Percentiles rank a stretch among this genome's conserved stretches.
Conservation (phyloP, 768 basidiomycete species). For the Boletus fagicola region DNA sequence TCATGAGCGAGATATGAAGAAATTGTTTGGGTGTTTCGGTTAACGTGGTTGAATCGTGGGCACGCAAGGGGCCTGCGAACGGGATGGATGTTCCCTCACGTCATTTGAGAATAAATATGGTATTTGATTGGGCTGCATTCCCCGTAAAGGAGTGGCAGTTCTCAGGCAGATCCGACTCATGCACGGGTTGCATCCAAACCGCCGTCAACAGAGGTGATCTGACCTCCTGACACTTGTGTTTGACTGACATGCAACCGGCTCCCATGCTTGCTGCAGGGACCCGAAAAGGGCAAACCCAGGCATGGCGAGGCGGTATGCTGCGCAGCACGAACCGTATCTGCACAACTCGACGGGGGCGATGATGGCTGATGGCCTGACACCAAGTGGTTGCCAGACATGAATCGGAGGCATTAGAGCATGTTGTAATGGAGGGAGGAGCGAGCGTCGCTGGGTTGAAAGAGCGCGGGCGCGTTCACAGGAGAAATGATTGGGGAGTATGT, state of each 20-base stretch:
- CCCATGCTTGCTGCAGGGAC: constrained; percentile 5
- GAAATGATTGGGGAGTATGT: constrained; percentile 23
- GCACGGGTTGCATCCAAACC: constrained; percentile 10
- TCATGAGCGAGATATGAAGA: constrained; percentile 10
- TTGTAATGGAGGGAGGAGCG: constrained; percentile 4
- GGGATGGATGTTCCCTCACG: constrained; percentile 11
- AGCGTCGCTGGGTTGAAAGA: constrained; percentile 30
- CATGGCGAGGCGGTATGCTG: constrained; percentile 4
- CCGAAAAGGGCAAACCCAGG: constrained; percentile 7
- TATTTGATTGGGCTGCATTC: constrained; percentile 10
- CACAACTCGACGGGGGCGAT: constrained; percentile 4
- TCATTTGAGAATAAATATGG: constrained; percentile 17
- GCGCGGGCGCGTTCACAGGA: constrained; percentile 20
- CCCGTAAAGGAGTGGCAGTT: constrained; percentile 18
- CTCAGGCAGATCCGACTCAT: constrained; percentile 33
- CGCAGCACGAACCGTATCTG: constrained; percentile 1
- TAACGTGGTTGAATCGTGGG: constrained; percentile 10
- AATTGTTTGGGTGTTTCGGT: constrained; percentile 18
- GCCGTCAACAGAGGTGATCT: constrained; percentile 18
- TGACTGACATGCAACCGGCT: constrained; percentile 18
- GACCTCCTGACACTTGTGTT: constrained; percentile 19
- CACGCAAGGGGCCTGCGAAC: constrained; percentile 17
- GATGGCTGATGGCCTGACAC: not conserved
- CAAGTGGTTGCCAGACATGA: constrained; percentile 2
- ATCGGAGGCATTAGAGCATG: constrained; percentile 10